Evolutionary conservation across 768 basidiomycete genomes (phyloP), one percentile per base, ranked within the genome.

Genomic region (Suillus subaureus): DNA sequence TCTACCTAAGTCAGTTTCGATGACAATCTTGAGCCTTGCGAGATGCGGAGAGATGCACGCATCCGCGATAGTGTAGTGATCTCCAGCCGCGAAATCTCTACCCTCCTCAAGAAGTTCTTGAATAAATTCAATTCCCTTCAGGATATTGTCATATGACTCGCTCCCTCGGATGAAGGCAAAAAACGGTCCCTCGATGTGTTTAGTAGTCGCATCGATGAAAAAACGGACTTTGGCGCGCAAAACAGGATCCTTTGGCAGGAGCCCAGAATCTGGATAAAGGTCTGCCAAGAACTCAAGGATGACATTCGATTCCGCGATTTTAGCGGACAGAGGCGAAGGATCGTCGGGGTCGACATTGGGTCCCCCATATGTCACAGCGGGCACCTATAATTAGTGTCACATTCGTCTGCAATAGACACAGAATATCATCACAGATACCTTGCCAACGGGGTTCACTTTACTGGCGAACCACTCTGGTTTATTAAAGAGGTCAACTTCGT

Each of bases 221-320:
- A 89, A 85, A 26, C 88, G 85, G 7, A 79, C 84, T 63, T 81
- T 79, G 37, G 89, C 88, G 40, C 86, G 83, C 6, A 69, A 65
- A 42, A 89, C 79, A 5, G 86, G 85, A 72, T 86, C 84, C 9
- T 75, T 72, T 3, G 88, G 88, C 7, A 86, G 80, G 54, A 88
- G 77, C 56, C 68, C 55, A 26, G 81, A 78, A 42, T 78, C 69
- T 6, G 82, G 81, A 71, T 78, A 83, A 56, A 88, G 73, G 71
- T 89, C 88, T 16, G 85, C 86, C 66, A 89, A 71, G 75, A 89
- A 85, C 71, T 89, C 87, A 64, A 89, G 78, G 66, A 89, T 82
- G 31, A 88, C 79, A 55, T 84, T 82, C 6, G 87, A 89, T 70
- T 90, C 88, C 13, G 86, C 82, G 69, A 89, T 68, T 72, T 88